Percentiles rank a stretch among this genome's conserved stretches.
phyloP scores from a whole-genome alignment of 225 moss, liverwort and hornwort species.

The Takakia lepidozioides region DNA sequence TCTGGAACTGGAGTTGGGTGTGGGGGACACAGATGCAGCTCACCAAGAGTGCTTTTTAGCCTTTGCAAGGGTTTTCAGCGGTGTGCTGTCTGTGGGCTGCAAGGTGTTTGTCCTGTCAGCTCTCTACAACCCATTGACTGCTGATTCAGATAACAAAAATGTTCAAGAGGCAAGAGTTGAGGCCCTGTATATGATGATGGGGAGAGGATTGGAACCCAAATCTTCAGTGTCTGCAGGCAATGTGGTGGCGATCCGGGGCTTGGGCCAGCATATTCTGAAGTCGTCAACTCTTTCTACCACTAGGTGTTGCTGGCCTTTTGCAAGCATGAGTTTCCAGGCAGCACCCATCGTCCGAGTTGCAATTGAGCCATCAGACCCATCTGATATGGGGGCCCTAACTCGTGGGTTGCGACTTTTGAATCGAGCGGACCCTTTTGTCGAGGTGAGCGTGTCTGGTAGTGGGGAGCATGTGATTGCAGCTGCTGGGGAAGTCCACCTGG shows the following conservation, averaged over 20 bases:
- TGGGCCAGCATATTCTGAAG: slow-evolving; percentile 91
- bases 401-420: slow-evolving; percentile 82
- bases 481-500: slow-evolving; percentile 94
- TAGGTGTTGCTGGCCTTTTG: slow-evolving; percentile 79
- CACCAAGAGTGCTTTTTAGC: slow-evolving; percentile 96
- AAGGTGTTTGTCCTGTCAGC: slow-evolving; percentile 73
- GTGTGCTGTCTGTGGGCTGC: slow-evolving; percentile 59
- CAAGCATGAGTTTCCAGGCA: slow-evolving; percentile 96
- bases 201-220: slow-evolving; percentile 82
- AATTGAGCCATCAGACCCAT: slow-evolving; percentile 89
- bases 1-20: slow-evolving; percentile 39
- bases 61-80: slow-evolving; percentile 93
- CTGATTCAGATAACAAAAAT: slow-evolving; percentile 49
- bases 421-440: slow-evolving; percentile 97
- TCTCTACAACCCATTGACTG: slow-evolving; percentile 59
- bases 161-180: slow-evolving; percentile 73
- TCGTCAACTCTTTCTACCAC: slow-evolving; percentile 80
- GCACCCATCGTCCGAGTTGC: slow-evolving; percentile 96
- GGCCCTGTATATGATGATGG: slow-evolving; percentile 97
- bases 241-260: slow-evolving; percentile 78
- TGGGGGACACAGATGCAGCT: slow-evolving; percentile 76
- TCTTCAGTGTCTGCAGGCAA: slow-evolving; percentile 72
- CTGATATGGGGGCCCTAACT: slow-evolving; percentile 84
- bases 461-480: slow-evolving; percentile 97
- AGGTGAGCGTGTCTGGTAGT: slow-evolving; percentile 85